Evolutionary conservation across 2,329 filamentous ascomycete genomes (phyloP).

Genomic region (Cladosporium sp.): DNA sequence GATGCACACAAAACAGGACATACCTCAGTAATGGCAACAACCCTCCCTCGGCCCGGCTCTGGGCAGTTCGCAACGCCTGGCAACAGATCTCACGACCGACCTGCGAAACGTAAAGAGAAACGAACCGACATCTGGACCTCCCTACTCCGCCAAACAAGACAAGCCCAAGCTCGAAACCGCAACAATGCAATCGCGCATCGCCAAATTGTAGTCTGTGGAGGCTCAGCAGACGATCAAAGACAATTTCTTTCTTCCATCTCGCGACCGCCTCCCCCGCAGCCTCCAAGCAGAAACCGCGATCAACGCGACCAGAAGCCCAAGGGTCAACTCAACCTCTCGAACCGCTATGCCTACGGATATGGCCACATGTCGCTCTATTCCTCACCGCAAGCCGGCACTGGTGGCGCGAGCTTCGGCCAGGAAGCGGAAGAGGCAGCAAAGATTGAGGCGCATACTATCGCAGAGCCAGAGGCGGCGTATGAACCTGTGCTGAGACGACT

Average conservation of each 20-base stretch:
- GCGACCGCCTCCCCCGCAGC: conserved; percentile 26
- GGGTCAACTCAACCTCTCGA: conserved; percentile 30
- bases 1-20: neutral
- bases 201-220: conserved; percentile 29
- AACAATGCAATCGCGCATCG: conserved; percentile 29
- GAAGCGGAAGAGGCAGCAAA: conserved; percentile 31
- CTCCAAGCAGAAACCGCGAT: conserved; percentile 20
- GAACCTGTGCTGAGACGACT: conserved; percentile 25
- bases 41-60: neutral
- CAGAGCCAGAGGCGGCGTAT: conserved; percentile 27
- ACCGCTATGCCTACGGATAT: conserved; percentile 32
- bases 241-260: conserved; percentile 25
- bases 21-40: conserved; percentile 1
- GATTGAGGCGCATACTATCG: conserved; percentile 30
- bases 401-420: conserved; percentile 23
- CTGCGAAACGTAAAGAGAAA: conserved; percentile 21
- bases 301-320: conserved; percentile 18
- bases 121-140: conserved; percentile 32
- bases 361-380: conserved; percentile 31
- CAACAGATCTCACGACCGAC: neutral
- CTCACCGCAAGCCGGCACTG: conserved; percentile 23
- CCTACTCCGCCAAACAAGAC: conserved; percentile 31
- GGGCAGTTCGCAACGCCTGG: conserved; percentile 2
- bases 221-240: conserved; percentile 29
- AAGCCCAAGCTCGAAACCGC: conserved; percentile 32